These are phyloP conservation scores for Canna indica DNA, from an alignment of 176 grass and related monocot genomes.

Conservation along the genomic window DNA sequence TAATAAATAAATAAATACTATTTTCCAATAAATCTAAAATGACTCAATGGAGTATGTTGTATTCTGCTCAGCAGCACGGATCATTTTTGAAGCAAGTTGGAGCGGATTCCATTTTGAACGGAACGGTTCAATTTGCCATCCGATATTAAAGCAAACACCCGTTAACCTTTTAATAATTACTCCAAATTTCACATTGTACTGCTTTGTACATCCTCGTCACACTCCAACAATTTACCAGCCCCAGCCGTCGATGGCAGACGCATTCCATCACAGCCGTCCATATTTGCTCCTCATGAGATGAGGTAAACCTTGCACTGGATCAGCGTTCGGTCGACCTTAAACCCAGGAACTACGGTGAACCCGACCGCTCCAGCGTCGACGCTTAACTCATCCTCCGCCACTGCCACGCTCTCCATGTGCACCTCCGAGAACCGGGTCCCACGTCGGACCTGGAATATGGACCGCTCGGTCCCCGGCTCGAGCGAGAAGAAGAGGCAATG, in stretches of 20 bases:
- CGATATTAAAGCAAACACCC: no score
- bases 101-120: no score
- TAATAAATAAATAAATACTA: no score
- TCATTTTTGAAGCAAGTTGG: no score
- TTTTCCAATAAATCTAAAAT: no score
- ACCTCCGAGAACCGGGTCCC: conserved; percentile 71
- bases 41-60: no score
- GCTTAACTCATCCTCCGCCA: conserved; percentile 17
- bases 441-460: conserved; percentile 47
- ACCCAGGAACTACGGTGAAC: conserved; percentile 84
- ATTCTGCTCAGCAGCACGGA: no score
- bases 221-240: no score
- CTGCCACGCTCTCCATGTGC: conserved; percentile 83
- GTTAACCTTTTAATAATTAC: no score
- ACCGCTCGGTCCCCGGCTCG: conserved; percentile 23
- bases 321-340: conserved; percentile 48
- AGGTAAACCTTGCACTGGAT: conserved; percentile 81
- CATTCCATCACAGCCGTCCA: not conserved
- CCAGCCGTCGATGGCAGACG: not conserved
- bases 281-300: not conserved
- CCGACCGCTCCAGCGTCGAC: conserved; percentile 25
- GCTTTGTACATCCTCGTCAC: no score
- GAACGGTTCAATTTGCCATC: no score
- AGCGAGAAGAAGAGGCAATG: conserved; percentile 91
- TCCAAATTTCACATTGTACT: no score